Conservation (phyloP, 306 rosid species). For the Oemleria cerasiformis region DNA sequence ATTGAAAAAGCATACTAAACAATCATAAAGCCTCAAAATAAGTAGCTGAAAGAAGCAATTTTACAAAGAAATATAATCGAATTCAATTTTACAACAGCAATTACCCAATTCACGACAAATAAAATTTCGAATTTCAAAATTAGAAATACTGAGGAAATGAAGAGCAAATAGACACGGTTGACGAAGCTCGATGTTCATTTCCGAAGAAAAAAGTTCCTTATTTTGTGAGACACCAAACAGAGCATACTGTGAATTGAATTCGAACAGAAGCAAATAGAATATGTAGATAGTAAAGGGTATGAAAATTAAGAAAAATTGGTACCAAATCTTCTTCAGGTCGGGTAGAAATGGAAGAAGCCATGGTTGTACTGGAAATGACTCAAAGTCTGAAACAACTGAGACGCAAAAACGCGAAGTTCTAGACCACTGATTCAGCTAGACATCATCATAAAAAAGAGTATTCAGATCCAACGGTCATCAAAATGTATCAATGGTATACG, state of each 20-base stretch:
- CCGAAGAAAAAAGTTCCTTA: neutral
- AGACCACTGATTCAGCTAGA: neutral
- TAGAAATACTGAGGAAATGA: neutral
- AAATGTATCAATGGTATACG: too few relatives aligned
- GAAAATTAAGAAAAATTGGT: neutral
- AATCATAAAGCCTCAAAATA: neutral
- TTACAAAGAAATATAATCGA: neutral
- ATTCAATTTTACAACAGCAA: neutral
- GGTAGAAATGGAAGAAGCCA: slow-evolving; percentile 33
- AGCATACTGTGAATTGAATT: neutral
- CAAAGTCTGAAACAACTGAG: neutral
- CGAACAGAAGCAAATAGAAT: neutral
- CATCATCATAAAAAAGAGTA: too few relatives aligned
- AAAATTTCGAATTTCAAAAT: neutral
- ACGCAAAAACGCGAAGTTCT: neutral
- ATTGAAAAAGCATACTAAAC: neutral
- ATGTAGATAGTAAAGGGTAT: neutral
- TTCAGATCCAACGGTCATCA: too few relatives aligned
- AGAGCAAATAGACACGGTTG: neutral
- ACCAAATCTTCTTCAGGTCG: slow-evolving; percentile 39
- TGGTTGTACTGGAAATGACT: slow-evolving; percentile 6
- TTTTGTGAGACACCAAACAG: neutral
- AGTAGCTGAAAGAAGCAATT: neutral
- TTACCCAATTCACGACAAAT: neutral
- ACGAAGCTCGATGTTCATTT: neutral